Evolutionary conservation across 2,329 filamentous ascomycete species (phyloP), one percentile per base, ranked within the genome.

Genomic region (Diaporthe citri): DNA sequence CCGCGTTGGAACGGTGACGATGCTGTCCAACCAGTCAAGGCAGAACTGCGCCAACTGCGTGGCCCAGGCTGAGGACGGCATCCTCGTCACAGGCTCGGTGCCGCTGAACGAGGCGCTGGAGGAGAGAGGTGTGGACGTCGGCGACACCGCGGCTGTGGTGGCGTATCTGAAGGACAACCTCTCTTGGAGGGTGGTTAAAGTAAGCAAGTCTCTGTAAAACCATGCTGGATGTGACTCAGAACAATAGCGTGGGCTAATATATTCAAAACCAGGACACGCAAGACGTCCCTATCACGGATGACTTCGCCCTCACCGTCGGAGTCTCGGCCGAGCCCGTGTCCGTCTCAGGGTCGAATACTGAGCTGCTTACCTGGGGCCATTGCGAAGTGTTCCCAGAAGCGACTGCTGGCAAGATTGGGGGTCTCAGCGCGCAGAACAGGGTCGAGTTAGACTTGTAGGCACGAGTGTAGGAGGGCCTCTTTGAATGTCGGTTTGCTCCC

Each of bases 1-100:
- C 46, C 71, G 71, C 39, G 25, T 69, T 48, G 59, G 59, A 20
- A 62, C 59, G 13, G 71, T 73, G 12, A 73, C 71, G 48, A 73
- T 73, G 71, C 46, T 73, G 8, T 73, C 71, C 8, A 73, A 69
- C 48, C 31, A 60, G 4, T 48, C 71, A 0, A 34, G 51, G 25
- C 15, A 31, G 52, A 36, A 67, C 60, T 73, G 59, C 39, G 28
- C 34, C 36, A 69, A 73, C 48, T 73, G 71, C 25, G 31, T 36
- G 22, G 64, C 71, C 12, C 59, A 73, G 48, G 71, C 57, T 12
- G 48, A 64, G 22, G 36, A 34, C 9, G 56, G 70, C 1, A 46
- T 60, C 25, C 70, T 72, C 22, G 70, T 72, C 34, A 72, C 70
- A 1, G 70, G 70, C 8, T 60, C 56, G 1, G 56, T 66, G 41